These are phyloP conservation scores for Ophidiomyces ophidiicola DNA, from an alignment of 2,329 filamentous ascomycete genomes.

Conservation along the genomic window DNA sequence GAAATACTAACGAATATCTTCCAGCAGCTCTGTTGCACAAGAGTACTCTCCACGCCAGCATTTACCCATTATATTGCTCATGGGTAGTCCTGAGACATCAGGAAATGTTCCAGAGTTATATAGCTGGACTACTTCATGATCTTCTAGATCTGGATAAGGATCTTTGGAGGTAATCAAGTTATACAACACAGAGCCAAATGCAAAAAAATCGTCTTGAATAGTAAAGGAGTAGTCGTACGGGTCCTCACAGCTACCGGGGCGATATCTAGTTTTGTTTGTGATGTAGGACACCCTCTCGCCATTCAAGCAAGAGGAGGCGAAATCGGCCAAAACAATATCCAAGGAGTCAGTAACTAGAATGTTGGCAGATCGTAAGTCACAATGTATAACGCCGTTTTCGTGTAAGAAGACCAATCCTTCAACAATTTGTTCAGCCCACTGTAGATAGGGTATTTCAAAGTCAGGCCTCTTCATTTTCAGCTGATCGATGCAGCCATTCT, in stretches of 20 bases:
- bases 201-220: constrained; percentile 10
- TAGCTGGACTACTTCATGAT: constrained; percentile 10
- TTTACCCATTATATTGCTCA: constrained; percentile 8
- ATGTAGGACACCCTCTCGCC: constrained; percentile 5
- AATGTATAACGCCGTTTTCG: constrained; percentile 8
- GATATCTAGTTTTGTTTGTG: constrained; percentile 2
- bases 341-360: constrained; percentile 6
- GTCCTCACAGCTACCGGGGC: constrained; percentile 5
- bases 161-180: constrained; percentile 5
- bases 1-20: constrained; percentile 8
- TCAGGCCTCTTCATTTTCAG: constrained; percentile 1
- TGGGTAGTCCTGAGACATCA: constrained; percentile 4
- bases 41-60: constrained; percentile 12
- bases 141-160: constrained; percentile 8
- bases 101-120: constrained; percentile 6
- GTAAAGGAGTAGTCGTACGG: not conserved
- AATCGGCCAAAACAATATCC: constrained; percentile 8
- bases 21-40: constrained; percentile 7
- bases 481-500: constrained; percentile 9
- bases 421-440: constrained; percentile 7
- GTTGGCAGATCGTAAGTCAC: constrained; percentile 5
- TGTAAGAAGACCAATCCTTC: constrained; percentile 6
- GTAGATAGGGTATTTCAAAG: constrained; percentile 3
- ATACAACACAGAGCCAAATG: constrained; percentile 10
- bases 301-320: constrained; percentile 6